Percentiles rank a stretch among this genome's conserved stretches.
phyloP scores from a whole-genome alignment of 2,329 filamentous ascomycete genomes.

The Diplodia intermedia region DNA sequence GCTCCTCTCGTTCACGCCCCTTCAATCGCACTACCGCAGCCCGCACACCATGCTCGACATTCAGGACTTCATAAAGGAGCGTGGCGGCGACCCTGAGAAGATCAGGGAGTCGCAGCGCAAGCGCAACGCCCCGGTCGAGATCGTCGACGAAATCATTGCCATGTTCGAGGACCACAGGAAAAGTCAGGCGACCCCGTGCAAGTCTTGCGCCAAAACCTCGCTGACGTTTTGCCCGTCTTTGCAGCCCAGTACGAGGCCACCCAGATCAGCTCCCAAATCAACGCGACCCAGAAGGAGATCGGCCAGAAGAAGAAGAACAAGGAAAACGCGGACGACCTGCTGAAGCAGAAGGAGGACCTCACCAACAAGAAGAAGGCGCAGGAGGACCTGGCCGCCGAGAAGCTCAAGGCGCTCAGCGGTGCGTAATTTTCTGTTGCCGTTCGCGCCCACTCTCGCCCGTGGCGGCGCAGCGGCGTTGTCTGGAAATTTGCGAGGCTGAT shows the following conservation, averaged over 20 bases:
- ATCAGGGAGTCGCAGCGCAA: constrained; percentile 90
- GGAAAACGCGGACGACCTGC: constrained; percentile 81
- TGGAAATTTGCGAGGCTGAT: background rate
- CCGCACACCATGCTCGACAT: constrained; percentile 50
- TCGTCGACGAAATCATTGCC: constrained; percentile 88
- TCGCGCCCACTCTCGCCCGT: background rate
- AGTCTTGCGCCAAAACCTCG: background rate
- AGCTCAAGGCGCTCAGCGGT: constrained; percentile 72
- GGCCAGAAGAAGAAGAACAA: constrained; percentile 93
- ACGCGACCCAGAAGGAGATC: constrained; percentile 88
- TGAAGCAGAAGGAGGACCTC: constrained; percentile 77
- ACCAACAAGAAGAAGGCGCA: constrained; percentile 83
- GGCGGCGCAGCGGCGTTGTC: background rate
- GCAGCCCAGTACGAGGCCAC: constrained; percentile 76
- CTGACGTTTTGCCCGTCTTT: background rate
- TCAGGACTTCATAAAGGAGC: constrained; percentile 69
- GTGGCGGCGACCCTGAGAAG: constrained; percentile 87
- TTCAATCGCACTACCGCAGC: constrained; percentile 2
- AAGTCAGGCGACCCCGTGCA: constrained; percentile 57
- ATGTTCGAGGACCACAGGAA: constrained; percentile 85
- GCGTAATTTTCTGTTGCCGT: background rate
- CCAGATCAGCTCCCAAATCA: constrained; percentile 84
- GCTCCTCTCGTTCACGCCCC: background rate
- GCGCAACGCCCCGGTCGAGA: constrained; percentile 78
- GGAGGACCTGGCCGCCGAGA: constrained; percentile 75